A percentile compares a stretch with the other conserved stretches of the same genome.
phyloP scores from a whole-genome alignment of 164 flowering plant genomes.

The Malania oleifera region DNA sequence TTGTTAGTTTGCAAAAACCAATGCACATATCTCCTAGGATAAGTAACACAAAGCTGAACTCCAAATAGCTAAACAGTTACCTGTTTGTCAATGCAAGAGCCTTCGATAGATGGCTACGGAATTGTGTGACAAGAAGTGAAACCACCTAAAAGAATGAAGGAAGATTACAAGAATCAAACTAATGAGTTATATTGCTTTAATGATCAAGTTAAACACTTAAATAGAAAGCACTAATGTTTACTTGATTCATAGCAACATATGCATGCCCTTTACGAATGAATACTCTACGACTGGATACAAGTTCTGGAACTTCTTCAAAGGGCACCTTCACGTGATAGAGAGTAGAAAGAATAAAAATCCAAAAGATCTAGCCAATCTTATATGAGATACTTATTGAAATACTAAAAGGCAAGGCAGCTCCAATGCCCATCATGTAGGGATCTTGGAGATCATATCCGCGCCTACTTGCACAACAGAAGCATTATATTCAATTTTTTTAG shows the following conservation, averaged over 20 bases:
- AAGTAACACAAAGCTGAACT: neutral
- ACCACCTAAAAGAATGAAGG: neutral
- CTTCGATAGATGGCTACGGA: conserved; percentile 73
- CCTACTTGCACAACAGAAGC: no score
- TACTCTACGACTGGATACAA: conserved; percentile 75
- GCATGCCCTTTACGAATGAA: conserved; percentile 67
- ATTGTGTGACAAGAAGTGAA: conserved; percentile 33
- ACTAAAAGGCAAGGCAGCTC: no score
- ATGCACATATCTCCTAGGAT: neutral
- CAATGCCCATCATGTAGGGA: no score
- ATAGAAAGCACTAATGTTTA: conserved; percentile 12
- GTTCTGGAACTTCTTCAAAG: conserved; percentile 95
- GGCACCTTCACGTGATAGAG: conserved; percentile 67
- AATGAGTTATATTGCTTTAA: neutral
- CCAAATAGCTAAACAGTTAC: conserved; percentile 22
- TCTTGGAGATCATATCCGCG: no score
- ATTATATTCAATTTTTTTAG: no score
- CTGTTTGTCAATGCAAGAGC: conserved; percentile 87
- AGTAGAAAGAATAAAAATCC: neutral
- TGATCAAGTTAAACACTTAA: neutral
- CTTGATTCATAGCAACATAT: conserved; percentile 87
- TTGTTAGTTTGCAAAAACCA: no score
- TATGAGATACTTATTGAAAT: no score
- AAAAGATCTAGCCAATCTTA: neutral
- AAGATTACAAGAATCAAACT: neutral